Evolutionary conservation across 192 early-diverging fungal species (phyloP).

Genomic region (Chytriomyces confervae): DNA sequence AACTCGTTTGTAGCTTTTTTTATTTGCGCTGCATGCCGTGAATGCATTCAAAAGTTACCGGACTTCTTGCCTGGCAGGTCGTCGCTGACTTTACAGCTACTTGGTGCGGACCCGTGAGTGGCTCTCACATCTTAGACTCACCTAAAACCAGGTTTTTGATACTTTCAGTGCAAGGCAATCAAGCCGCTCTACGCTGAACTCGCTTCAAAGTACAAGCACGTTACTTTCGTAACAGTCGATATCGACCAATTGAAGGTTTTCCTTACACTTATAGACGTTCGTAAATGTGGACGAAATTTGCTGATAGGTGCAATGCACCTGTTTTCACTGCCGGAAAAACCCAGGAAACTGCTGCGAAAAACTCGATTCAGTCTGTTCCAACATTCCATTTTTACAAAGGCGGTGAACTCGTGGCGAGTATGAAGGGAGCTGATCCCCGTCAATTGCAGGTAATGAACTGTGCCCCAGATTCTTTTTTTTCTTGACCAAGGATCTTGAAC

Average conservation of each 20-base stretch:
- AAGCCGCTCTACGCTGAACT: constrained; percentile 48
- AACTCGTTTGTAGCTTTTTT: constrained; percentile 17
- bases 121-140: too few species aligned
- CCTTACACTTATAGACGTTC: background rate
- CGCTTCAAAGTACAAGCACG: constrained; percentile 38
- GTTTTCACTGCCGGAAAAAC: too few species aligned
- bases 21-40: background rate
- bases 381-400: constrained; percentile 85
- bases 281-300: background rate
- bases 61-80: constrained; percentile 32
- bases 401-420: constrained; percentile 72
- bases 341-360: constrained; percentile 41
- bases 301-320: background rate
- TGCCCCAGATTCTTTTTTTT: constrained; percentile 40
- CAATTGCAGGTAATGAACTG: constrained; percentile 66
- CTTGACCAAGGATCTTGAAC: background rate
- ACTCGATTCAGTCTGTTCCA: constrained; percentile 66
- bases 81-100: constrained; percentile 58
- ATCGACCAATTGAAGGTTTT: constrained; percentile 53
- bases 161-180: constrained; percentile 28
- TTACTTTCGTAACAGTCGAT: constrained; percentile 53
- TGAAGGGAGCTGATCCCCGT: constrained; percentile 79
- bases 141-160: too few species aligned
- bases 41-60: background rate
- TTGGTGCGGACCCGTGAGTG: constrained; percentile 35